phyloP scores from a whole-genome alignment of 2,329 filamentous ascomycete genomes.

The Colletotrichum euphorbiae region DNA sequence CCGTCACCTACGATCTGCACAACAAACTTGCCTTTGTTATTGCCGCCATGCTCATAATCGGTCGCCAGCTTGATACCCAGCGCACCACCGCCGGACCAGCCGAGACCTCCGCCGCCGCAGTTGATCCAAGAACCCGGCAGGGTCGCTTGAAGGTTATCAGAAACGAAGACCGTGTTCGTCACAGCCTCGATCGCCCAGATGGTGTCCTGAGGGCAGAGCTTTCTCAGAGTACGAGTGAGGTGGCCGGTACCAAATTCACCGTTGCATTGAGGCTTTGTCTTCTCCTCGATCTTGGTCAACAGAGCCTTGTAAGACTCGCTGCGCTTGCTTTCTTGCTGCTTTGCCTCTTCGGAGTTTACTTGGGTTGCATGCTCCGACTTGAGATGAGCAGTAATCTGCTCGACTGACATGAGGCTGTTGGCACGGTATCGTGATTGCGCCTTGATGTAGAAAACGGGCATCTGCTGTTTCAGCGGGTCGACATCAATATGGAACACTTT shows the following conservation, averaged over 20 bases:
- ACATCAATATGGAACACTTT: constrained; percentile 74
- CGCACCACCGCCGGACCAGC: constrained; percentile 82
- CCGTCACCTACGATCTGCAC: constrained; percentile 69
- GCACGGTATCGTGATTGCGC: constrained; percentile 75
- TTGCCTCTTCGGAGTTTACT: constrained; percentile 49
- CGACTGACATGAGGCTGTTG: constrained; percentile 72
- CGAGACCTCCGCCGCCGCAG: constrained; percentile 82
- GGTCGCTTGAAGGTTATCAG: constrained; percentile 77
- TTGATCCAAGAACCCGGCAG: constrained; percentile 82
- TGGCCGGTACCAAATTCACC: constrained; percentile 60
- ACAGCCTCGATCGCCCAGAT: constrained; percentile 85
- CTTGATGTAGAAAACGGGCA: constrained; percentile 78
- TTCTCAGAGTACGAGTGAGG: constrained; percentile 48
- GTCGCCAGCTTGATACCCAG: constrained; percentile 81
- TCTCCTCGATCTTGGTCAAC: constrained; percentile 68
- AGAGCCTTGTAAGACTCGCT: constrained; percentile 68
- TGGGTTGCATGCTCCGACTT: constrained; percentile 57
- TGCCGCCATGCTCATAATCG: constrained; percentile 54
- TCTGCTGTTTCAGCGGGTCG: constrained; percentile 76
- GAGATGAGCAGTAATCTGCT: constrained; percentile 76
- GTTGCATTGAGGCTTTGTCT: constrained; percentile 68
- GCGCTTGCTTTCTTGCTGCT: constrained; percentile 64
- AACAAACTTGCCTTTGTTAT: constrained; percentile 58
- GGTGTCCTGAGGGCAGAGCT: constrained; percentile 60
- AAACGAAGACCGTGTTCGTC: constrained; percentile 74